A percentile compares a stretch with the other conserved stretches of the same genome.
Conservation (phyloP, 306 rosid species). For the Vigna radiata region DNA sequence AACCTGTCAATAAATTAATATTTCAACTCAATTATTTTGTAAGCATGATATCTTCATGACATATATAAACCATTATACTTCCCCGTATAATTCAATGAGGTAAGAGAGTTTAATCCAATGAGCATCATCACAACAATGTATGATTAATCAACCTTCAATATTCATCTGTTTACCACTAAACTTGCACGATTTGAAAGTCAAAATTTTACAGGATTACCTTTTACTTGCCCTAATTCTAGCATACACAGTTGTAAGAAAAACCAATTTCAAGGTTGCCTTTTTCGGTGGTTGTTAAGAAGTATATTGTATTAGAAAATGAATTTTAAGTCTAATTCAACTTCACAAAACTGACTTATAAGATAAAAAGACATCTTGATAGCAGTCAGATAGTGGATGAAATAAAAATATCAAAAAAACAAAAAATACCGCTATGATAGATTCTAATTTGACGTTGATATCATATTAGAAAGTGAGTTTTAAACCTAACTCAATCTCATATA, state of each 20-base stretch:
- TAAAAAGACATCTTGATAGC: too few relatives aligned
- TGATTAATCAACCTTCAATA: background rate
- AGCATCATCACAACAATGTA: background rate
- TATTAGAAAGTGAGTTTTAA: too few relatives aligned
- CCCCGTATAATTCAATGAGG: background rate
- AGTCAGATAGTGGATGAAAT: too few relatives aligned
- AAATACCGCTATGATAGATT: too few relatives aligned
- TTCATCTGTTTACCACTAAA: background rate
- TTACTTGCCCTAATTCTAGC: background rate
- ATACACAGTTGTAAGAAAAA: conserved; percentile 5
- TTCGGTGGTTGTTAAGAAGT: background rate
- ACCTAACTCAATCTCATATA: too few relatives aligned
- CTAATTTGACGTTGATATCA: too few relatives aligned
- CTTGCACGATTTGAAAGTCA: background rate
- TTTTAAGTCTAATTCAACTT: too few relatives aligned
- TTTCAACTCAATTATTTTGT: conserved; percentile 15
- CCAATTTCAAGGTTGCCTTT: background rate
- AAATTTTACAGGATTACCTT: background rate
- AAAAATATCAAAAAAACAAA: too few relatives aligned
- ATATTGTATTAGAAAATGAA: background rate
- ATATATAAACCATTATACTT: background rate
- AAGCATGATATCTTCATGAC: conserved; percentile 62
- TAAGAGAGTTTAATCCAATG: background rate
- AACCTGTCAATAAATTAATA: conserved; percentile 27
- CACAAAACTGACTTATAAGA: too few relatives aligned